Evolutionary conservation across 2,329 filamentous ascomycete species (phyloP).

Genomic region (Penicillium griseofulvum): DNA sequence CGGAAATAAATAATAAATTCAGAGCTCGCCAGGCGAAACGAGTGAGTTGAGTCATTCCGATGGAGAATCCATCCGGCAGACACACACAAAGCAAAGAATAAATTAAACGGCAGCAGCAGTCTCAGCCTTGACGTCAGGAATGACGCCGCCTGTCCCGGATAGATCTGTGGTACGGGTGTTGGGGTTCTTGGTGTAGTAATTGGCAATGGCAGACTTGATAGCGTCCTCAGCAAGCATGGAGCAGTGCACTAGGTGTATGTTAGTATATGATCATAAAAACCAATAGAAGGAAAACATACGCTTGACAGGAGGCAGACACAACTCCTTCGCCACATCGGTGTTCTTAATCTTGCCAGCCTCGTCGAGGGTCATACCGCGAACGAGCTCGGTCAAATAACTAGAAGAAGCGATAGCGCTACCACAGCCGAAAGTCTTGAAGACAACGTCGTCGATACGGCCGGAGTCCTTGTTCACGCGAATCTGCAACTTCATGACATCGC

Average conservation of each 20-base stretch:
- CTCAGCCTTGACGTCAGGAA: constrained; percentile 57
- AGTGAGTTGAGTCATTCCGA: background rate
- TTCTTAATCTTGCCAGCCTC: constrained; percentile 92
- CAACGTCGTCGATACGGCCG: constrained; percentile 88
- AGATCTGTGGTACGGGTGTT: constrained; percentile 71
- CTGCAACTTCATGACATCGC: constrained; percentile 92
- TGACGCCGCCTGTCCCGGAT: constrained; percentile 67
- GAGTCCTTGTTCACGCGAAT: constrained; percentile 86
- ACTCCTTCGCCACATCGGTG: constrained; percentile 96
- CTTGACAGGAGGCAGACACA: constrained; percentile 88
- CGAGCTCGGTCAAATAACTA: constrained; percentile 90
- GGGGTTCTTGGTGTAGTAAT: constrained; percentile 90
- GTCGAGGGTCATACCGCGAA: constrained; percentile 93
- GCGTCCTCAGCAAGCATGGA: constrained; percentile 90
- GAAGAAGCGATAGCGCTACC: constrained; percentile 92
- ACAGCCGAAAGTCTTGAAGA: constrained; percentile 98
- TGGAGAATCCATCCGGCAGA: background rate
- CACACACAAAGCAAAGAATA: background rate
- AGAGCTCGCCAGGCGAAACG: constrained; percentile 7
- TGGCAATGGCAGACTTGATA: constrained; percentile 86
- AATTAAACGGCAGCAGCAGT: constrained; percentile 26
- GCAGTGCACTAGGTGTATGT: constrained; percentile 66
- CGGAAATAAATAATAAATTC: constrained; percentile 7
- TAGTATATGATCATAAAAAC: background rate
- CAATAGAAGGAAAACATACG: constrained; percentile 52